Percentiles rank a stretch among this genome's conserved stretches.
These are phyloP conservation scores for Schrenkiella parvula DNA, from an alignment of 345 rosid species.

Conservation along the genomic window DNA sequence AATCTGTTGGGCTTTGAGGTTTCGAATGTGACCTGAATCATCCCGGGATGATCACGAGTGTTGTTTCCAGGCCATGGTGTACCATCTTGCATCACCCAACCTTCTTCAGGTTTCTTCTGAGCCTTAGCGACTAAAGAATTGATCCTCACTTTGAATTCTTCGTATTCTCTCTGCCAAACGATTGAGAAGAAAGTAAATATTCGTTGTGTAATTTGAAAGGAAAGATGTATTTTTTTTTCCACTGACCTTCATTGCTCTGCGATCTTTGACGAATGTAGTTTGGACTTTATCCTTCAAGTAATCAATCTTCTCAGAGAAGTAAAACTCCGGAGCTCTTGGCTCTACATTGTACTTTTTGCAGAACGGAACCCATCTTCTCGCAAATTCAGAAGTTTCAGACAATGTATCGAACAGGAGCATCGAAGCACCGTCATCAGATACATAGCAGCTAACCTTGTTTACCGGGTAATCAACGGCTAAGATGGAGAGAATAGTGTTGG, in stretches of 20 bases:
- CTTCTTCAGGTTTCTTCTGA: slow-evolving; percentile 96
- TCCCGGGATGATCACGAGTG: slow-evolving; percentile 98
- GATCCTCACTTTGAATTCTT: slow-evolving; percentile 93
- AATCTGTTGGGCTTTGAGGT: background rate
- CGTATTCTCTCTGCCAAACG: slow-evolving; percentile 75
- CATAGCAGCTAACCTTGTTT: slow-evolving; percentile 84
- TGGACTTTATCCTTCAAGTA: slow-evolving; percentile 93
- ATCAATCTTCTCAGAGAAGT: slow-evolving; percentile 89
- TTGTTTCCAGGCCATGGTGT: slow-evolving; percentile 99
- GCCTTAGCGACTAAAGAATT: slow-evolving; percentile 93
- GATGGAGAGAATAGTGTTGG: slow-evolving; percentile 88
- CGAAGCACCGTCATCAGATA: slow-evolving; percentile 95
- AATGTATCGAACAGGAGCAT: slow-evolving; percentile 88
- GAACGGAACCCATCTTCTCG: slow-evolving; percentile 96
- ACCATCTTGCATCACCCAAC: slow-evolving; percentile 99
- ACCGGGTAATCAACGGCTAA: slow-evolving; percentile 81
- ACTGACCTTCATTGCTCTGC: slow-evolving; percentile 93
- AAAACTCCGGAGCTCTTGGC: slow-evolving; percentile 93
- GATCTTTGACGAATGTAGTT: slow-evolving; percentile 91
- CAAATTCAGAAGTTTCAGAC: slow-evolving; percentile 90
- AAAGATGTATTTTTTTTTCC: background rate
- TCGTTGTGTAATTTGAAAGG: background rate
- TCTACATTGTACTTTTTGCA: slow-evolving; percentile 84
- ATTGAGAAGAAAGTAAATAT: background rate
- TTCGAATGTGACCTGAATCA: slow-evolving; percentile 68